These are phyloP conservation scores for Komagataella phaffii DNA, from an alignment of 805 yeast species.

Conservation along the genomic window DNA sequence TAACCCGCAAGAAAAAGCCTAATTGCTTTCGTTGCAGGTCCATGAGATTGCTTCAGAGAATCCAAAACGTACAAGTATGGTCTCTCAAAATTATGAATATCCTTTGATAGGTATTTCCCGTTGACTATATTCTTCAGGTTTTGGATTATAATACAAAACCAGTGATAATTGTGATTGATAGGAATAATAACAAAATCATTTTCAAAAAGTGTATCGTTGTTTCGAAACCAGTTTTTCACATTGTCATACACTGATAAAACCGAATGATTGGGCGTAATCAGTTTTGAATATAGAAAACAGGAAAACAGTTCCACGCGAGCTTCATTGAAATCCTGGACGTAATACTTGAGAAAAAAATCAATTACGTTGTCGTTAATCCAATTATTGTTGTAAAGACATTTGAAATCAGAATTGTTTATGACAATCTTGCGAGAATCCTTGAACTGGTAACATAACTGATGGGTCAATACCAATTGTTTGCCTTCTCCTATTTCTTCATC, in stretches of 20 bases:
- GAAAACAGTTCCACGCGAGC: slow-evolving; percentile 41
- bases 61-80: slow-evolving; percentile 46
- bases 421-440: slow-evolving; percentile 38
- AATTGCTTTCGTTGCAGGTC: slow-evolving; percentile 36
- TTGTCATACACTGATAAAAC: slow-evolving; percentile 28
- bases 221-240: slow-evolving; percentile 68
- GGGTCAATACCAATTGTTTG: slow-evolving; percentile 16
- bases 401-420: slow-evolving; percentile 59
- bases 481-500: slow-evolving; percentile 17
- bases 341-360: slow-evolving; percentile 66
- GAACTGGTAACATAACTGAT: slow-evolving; percentile 34
- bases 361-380: slow-evolving; percentile 87
- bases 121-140: slow-evolving; percentile 24
- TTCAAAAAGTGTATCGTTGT: slow-evolving; percentile 39
- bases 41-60: slow-evolving; percentile 53
- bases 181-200: slow-evolving; percentile 63
- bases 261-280: slow-evolving; percentile 19
- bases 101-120: slow-evolving; percentile 1
- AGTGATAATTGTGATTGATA: slow-evolving; percentile 68
- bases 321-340: slow-evolving; percentile 11
- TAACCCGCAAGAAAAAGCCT: slow-evolving; percentile 49
- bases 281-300: slow-evolving; percentile 70
- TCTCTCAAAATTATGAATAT: slow-evolving; percentile 17
- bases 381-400: slow-evolving; percentile 63
- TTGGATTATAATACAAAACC: slow-evolving; percentile 73